Conservation (phyloP, 768 basidiomycete species). For the Jaapia argillacea region DNA sequence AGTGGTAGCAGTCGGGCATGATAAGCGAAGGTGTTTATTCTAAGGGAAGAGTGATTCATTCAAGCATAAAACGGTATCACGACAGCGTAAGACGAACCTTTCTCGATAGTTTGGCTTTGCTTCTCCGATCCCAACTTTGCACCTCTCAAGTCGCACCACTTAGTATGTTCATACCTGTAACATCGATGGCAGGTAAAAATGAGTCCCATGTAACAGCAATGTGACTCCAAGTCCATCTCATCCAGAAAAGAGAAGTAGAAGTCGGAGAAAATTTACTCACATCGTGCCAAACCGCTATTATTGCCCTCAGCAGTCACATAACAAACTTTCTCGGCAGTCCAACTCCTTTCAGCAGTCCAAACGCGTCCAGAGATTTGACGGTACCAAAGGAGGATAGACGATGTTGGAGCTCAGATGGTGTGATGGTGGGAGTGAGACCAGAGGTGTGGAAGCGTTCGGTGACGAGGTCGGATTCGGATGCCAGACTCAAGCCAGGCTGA, state of each 20-base stretch:
- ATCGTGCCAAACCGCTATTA: constrained; percentile 47
- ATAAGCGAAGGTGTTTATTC: too few relatives aligned
- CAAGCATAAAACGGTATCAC: constrained; percentile 10
- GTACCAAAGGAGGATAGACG: constrained; percentile 59
- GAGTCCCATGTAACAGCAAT: constrained; percentile 60
- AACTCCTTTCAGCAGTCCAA: constrained; percentile 52
- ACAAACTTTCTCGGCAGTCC: constrained; percentile 59
- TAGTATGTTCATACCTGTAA: constrained; percentile 66
- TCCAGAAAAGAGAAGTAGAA: constrained; percentile 21
- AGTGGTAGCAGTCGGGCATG: too few relatives aligned
- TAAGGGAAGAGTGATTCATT: too few relatives aligned
- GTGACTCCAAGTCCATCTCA: constrained; percentile 44
- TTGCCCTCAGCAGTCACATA: constrained; percentile 66
- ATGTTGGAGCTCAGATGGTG: constrained; percentile 39
- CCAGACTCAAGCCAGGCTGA: too few relatives aligned
- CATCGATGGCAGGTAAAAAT: too few relatives aligned
- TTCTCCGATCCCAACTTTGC: constrained; percentile 72
- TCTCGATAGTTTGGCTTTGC: constrained; percentile 69
- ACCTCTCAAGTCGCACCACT: constrained; percentile 85
- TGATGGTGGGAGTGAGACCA: constrained; percentile 61
- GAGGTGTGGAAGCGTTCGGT: constrained; percentile 66
- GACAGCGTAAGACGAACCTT: constrained; percentile 30
- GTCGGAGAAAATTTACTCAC: too few relatives aligned
- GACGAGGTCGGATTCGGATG: too few relatives aligned
- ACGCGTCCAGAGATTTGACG: constrained; percentile 59